These are phyloP conservation scores for Penicillium bialowiezense DNA, from an alignment of 495 filamentous ascomycete species.

Conservation along the genomic window DNA sequence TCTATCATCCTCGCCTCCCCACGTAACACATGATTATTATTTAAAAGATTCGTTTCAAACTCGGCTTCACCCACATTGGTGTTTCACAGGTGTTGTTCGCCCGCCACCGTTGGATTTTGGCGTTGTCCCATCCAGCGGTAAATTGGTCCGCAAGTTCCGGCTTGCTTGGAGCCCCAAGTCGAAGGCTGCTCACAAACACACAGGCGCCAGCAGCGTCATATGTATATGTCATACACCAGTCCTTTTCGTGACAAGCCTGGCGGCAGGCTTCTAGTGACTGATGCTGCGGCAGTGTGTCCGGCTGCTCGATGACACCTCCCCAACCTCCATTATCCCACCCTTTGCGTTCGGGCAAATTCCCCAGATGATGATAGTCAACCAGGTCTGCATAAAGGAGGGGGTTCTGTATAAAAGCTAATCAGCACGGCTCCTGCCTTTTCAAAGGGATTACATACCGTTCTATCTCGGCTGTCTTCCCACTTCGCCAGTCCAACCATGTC, in stretches of 20 bases:
- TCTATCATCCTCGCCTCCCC: too few relatives aligned
- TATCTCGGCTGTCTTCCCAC: constrained; percentile 25
- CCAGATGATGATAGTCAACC: constrained; percentile 22
- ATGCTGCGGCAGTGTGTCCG: constrained; percentile 21
- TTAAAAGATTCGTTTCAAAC: constrained; percentile 29
- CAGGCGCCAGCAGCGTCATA: constrained; percentile 23
- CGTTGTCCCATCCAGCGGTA: constrained; percentile 32
- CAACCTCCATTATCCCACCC: constrained; percentile 39
- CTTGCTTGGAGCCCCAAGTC: constrained; percentile 18
- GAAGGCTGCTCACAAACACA: constrained; percentile 25
- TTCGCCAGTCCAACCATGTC: constrained; percentile 24
- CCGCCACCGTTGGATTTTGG: constrained; percentile 26
- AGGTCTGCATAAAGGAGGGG: constrained; percentile 33
- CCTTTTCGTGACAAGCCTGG: constrained; percentile 23
- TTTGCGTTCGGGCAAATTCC: constrained; percentile 9
- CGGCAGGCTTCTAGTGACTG: constrained; percentile 23
- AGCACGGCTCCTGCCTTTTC: neutral
- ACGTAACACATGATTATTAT: too few relatives aligned
- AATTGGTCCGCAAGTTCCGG: constrained; percentile 9
- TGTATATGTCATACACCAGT: constrained; percentile 30
- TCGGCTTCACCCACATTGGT: constrained; percentile 31
- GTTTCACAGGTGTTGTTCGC: constrained; percentile 15
- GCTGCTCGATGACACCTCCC: constrained; percentile 24
- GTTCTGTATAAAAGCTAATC: constrained; percentile 1
- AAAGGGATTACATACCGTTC: constrained; percentile 15